These are phyloP conservation scores for Corylus heterophylla DNA, from an alignment of 306 rosid species.

Conservation along the genomic window DNA sequence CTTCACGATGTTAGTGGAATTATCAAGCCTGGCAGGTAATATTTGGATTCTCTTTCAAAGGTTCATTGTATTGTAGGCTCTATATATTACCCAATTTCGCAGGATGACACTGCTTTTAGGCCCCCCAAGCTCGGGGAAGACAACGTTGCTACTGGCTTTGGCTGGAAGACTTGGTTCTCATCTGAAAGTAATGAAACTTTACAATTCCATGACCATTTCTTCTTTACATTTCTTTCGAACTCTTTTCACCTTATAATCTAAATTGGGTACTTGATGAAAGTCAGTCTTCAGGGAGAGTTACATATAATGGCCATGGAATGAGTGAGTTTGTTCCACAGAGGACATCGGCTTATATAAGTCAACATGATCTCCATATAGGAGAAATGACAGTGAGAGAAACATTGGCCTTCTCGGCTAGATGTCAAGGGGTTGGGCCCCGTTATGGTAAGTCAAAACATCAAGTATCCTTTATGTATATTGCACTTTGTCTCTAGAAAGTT, in stretches of 20 bases:
- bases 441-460: conserved; percentile 33
- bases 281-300: conserved; percentile 74
- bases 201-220: neutral
- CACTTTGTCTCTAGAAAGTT: too few species aligned
- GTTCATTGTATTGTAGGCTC: conserved; percentile 24
- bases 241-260: neutral
- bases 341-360: conserved; percentile 80
- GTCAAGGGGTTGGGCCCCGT: conserved; percentile 83
- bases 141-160: conserved; percentile 69
- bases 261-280: neutral
- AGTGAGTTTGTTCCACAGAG: conserved; percentile 86
- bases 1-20: conserved; percentile 71
- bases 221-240: too few species aligned
- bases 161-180: conserved; percentile 73
- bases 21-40: conserved; percentile 53
- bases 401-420: conserved; percentile 85
- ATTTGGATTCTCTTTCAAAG: conserved; percentile 17
- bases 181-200: conserved; percentile 49
- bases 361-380: conserved; percentile 78
- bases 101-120: conserved; percentile 90
- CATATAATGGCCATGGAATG: conserved; percentile 75
- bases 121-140: conserved; percentile 89
- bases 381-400: conserved; percentile 96
- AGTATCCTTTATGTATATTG: too few species aligned
- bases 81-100: conserved; percentile 31